These are phyloP conservation scores for Tulasnella sp. DNA, from an alignment of 768 basidiomycete species.

Conservation along the genomic window DNA sequence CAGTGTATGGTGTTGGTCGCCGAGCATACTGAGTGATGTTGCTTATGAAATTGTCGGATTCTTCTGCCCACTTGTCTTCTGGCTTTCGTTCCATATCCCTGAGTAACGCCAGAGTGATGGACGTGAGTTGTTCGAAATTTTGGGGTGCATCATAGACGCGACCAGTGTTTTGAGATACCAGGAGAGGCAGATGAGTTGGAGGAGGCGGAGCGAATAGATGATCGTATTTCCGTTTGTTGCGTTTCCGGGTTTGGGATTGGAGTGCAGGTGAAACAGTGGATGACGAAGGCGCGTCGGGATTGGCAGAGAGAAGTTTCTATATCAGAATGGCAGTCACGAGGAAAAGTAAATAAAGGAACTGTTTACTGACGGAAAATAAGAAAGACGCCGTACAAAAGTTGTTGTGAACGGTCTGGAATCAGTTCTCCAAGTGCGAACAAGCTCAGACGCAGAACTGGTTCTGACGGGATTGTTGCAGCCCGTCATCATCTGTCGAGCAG, in stretches of 20 bases:
- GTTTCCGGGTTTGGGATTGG: not conserved
- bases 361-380: too few species aligned
- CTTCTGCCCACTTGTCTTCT: conserved; percentile 5
- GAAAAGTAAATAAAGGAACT: too few species aligned
- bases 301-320: conserved; percentile 27
- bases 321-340: conserved; percentile 14
- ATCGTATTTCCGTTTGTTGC: not conserved
- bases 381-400: too few species aligned
- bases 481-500: too few species aligned
- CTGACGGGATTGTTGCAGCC: too few species aligned
- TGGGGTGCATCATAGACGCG: not conserved
- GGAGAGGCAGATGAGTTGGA: too few species aligned
- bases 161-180: too few species aligned
- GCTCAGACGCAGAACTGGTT: too few species aligned
- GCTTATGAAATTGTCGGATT: not conserved
- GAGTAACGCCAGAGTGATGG: not conserved
- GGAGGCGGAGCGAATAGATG: not conserved
- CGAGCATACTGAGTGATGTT: not conserved
- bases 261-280: conserved; percentile 32
- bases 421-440: too few species aligned
- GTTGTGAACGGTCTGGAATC: too few species aligned
- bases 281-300: conserved; percentile 37
- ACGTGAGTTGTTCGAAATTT: not conserved
- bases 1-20: conserved; percentile 1
- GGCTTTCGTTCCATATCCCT: not conserved